Percentiles rank a stretch among this genome's conserved stretches.
Evolutionary conservation across 495 filamentous ascomycete genomes (phyloP).

Genomic region (Neurospora sublineolata): DNA sequence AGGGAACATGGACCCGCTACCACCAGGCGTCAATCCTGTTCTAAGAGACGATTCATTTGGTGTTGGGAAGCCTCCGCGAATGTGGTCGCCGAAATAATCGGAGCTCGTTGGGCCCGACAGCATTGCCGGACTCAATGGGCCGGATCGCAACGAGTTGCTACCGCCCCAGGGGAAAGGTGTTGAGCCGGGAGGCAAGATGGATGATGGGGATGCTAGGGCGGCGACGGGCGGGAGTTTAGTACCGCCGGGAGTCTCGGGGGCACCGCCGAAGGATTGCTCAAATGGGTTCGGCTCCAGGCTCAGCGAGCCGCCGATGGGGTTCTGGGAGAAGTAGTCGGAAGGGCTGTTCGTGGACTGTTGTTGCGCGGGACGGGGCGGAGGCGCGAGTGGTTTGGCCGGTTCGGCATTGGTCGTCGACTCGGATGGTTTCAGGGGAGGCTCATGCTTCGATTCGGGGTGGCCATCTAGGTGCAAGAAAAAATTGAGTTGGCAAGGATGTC

Average conservation of each 20-base stretch:
- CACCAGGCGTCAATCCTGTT: slow-evolving; percentile 86
- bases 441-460: slow-evolving; percentile 26
- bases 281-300: slow-evolving; percentile 91
- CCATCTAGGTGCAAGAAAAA: slow-evolving; percentile 9
- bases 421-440: slow-evolving; percentile 23
- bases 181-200: slow-evolving; percentile 53
- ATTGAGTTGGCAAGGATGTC: slow-evolving; percentile 15
- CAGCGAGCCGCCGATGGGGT: slow-evolving; percentile 43
- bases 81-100: slow-evolving; percentile 64
- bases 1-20: slow-evolving; percentile 96
- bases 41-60: slow-evolving; percentile 94
- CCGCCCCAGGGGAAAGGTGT: slow-evolving; percentile 67
- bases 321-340: slow-evolving; percentile 60
- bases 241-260: slow-evolving; percentile 76
- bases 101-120: slow-evolving; percentile 65
- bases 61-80: slow-evolving; percentile 78
- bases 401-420: slow-evolving; percentile 27
- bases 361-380: slow-evolving; percentile 61
- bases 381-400: slow-evolving; percentile 53
- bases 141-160: slow-evolving; percentile 69
- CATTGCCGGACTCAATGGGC: slow-evolving; percentile 95
- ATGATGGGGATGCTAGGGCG: slow-evolving; percentile 80
- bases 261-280: slow-evolving; percentile 73
- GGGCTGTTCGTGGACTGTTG: slow-evolving; percentile 41
- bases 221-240: slow-evolving; percentile 86